phyloP scores from a whole-genome alignment of 805 yeast species.

The Metschnikowia hibisci region DNA sequence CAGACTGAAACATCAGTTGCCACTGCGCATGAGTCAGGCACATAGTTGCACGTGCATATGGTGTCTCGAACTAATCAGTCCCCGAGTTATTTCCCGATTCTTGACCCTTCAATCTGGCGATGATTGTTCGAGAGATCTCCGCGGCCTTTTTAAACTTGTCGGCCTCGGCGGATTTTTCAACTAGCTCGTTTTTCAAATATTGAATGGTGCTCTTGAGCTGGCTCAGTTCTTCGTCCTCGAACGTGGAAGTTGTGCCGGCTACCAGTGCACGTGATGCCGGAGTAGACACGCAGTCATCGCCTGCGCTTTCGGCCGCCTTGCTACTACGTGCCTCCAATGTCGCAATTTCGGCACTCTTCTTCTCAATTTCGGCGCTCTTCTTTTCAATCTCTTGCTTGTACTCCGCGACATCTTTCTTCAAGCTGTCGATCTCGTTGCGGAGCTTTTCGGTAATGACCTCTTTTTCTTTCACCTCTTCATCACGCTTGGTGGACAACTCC shows the following conservation, averaged over 20 bases:
- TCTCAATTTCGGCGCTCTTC: constrained; percentile 4
- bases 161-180: constrained; percentile 4
- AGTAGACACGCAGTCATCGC: background rate
- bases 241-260: background rate
- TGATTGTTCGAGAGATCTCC: constrained; percentile 4
- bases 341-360: constrained; percentile 1
- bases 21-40: constrained; percentile 3
- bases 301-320: background rate
- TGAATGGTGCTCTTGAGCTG: constrained; percentile 5
- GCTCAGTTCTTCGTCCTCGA: background rate
- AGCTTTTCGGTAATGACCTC: background rate
- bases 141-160: constrained; percentile 4
- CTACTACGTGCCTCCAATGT: background rate
- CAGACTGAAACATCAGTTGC: constrained; percentile 1
- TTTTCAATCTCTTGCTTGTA: constrained; percentile 4
- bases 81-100: background rate
- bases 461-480: background rate
- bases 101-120: constrained; percentile 6
- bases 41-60: background rate
- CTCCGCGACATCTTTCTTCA: constrained; percentile 1
- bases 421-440: constrained; percentile 5
- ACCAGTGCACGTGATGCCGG: no score
- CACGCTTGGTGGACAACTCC: constrained; percentile 1
- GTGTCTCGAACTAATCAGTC: no score
- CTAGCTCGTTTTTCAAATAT: constrained; percentile 5